Evolutionary conservation across 305 asterid genomes (phyloP).

Genomic region (Striga hermonthica): DNA sequence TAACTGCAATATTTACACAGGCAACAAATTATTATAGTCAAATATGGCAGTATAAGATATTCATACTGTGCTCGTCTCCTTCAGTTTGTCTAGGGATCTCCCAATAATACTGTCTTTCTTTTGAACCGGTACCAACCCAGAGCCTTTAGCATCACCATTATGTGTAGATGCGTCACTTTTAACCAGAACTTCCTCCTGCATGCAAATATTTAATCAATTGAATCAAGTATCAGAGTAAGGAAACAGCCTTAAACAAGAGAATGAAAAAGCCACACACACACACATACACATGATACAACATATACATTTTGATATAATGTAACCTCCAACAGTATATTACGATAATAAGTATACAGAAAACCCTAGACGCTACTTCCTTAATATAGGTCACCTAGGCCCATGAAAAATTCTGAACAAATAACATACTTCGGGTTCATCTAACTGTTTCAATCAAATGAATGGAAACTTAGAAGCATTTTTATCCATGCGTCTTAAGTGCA

Average conservation of each 20-base stretch:
- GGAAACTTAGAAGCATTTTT: conserved; percentile 7
- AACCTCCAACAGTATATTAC: background rate
- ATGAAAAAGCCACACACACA: conserved; percentile 9
- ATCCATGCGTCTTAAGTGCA: conserved; percentile 1
- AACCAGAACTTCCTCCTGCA: conserved; percentile 66
- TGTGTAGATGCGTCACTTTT: conserved; percentile 42
- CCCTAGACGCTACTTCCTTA: background rate
- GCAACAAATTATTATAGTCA: conserved; percentile 13
- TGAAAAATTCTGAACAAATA: conserved; percentile 9
- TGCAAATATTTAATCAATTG: conserved; percentile 29
- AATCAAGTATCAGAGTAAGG: conserved; percentile 26
- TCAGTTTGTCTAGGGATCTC: conserved; percentile 84
- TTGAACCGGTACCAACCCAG: conserved; percentile 48
- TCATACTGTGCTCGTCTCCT: conserved; percentile 85
- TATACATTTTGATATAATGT: conserved; percentile 11
- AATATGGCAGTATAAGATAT: conserved; percentile 32
- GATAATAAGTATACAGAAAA: conserved; percentile 3
- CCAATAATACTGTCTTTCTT: conserved; percentile 68
- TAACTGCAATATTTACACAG: conserved; percentile 17
- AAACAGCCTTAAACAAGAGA: conserved; percentile 23
- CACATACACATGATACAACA: background rate
- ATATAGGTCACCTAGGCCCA: conserved; percentile 17
- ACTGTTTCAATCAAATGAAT: background rate
- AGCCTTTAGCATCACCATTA: conserved; percentile 40
- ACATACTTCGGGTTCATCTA: conserved; percentile 14